These are phyloP conservation scores for Lasiosphaeriaceae sp. DNA, from an alignment of 495 filamentous ascomycete species.

Conservation along the genomic window DNA sequence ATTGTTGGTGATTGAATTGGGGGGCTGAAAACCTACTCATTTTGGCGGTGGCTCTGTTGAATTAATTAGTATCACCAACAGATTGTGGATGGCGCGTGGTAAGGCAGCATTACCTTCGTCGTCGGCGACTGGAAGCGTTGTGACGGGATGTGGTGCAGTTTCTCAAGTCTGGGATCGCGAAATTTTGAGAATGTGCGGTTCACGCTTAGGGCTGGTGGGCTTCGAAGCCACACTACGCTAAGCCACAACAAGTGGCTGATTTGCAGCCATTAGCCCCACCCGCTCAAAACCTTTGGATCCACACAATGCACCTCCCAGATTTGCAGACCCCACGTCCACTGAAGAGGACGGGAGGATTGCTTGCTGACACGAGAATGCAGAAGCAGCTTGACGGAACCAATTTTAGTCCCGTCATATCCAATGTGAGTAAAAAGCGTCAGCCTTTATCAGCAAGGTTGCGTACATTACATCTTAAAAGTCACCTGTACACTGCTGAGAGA, in stretches of 20 bases:
- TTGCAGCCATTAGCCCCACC: background rate
- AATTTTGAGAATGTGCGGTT: conserved; percentile 38
- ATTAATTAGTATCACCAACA: conserved; percentile 15
- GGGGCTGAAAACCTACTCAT: conserved; percentile 35
- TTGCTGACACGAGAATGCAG: too few relatives aligned
- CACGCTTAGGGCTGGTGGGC: conserved; percentile 30
- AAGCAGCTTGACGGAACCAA: too few relatives aligned
- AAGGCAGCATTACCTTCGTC: conserved; percentile 27
- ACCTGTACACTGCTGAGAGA: too few relatives aligned
- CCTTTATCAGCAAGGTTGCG: too few relatives aligned
- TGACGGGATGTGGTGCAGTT: conserved; percentile 30
- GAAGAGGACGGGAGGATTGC: too few relatives aligned
- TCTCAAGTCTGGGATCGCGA: conserved; percentile 28
- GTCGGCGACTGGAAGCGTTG: conserved; percentile 27
- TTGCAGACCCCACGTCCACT: too few relatives aligned
- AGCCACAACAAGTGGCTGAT: conserved; percentile 12
- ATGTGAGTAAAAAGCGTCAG: too few relatives aligned
- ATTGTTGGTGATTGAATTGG: conserved; percentile 2
- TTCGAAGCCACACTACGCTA: conserved; percentile 17
- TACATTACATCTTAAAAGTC: too few relatives aligned
- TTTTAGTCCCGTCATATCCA: too few relatives aligned
- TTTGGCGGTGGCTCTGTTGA: conserved; percentile 34
- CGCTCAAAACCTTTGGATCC: too few relatives aligned
- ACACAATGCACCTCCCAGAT: too few relatives aligned
- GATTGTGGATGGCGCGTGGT: background rate